Conservation (phyloP, 495 filamentous ascomycete genomes). For the Xylaria nigripes region DNA sequence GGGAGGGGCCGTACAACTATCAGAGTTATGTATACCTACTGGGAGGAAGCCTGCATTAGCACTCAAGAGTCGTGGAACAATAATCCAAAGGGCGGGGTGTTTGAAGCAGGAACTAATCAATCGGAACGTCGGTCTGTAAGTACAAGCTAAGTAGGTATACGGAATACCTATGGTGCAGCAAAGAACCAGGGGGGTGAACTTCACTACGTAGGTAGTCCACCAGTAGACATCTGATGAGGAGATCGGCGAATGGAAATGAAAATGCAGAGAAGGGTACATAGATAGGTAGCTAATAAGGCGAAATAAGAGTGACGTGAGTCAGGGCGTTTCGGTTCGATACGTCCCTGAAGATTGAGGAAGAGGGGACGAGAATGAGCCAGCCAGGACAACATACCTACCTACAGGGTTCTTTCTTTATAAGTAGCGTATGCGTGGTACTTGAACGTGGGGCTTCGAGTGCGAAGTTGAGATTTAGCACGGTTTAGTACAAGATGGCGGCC, state of each 20-base stretch:
- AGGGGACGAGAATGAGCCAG: neutral
- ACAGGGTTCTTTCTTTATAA: neutral
- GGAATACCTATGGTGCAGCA: too few species aligned
- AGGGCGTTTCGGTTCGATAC: slow-evolving; percentile 14
- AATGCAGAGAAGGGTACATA: slow-evolving; percentile 3
- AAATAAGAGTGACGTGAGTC: slow-evolving; percentile 2
- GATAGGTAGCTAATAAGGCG: neutral
- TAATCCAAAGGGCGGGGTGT: neutral
- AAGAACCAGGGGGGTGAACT: neutral
- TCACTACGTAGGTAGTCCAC: neutral
- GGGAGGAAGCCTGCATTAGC: slow-evolving; percentile 1
- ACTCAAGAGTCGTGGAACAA: slow-evolving; percentile 2
- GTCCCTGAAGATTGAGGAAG: slow-evolving; percentile 8
- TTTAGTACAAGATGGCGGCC: neutral
- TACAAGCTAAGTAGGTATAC: neutral
- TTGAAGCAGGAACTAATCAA: neutral
- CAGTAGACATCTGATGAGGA: slow-evolving; percentile 10
- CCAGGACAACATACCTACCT: neutral
- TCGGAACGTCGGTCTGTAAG: neutral
- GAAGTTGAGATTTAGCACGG: slow-evolving; percentile 1
- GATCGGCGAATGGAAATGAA: slow-evolving; percentile 4
- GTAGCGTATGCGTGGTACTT: slow-evolving; percentile 4
- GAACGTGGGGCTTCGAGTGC: slow-evolving; percentile 2
- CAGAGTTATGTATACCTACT: neutral
- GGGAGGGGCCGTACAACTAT: slow-evolving; percentile 7